These are phyloP conservation scores for Colletotrichum cereale DNA, from an alignment of 2,329 filamentous ascomycete species.

Conservation along the genomic window DNA sequence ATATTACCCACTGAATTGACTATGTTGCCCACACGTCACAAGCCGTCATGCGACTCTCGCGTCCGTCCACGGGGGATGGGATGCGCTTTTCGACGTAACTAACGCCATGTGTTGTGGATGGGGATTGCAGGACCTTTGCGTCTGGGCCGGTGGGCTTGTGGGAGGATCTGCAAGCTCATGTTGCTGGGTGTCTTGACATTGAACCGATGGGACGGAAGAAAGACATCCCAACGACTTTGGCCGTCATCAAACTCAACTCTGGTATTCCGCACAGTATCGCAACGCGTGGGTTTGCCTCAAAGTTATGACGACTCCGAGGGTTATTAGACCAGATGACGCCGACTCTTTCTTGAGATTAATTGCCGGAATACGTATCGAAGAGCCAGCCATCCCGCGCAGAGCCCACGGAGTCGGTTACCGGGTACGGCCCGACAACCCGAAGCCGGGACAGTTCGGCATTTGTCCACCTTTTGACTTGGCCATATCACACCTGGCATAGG, in stretches of 20 bases:
- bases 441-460: background rate
- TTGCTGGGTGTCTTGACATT: background rate
- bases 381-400: background rate
- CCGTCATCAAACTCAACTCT: background rate
- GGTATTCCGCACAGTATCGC: background rate
- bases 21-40: background rate
- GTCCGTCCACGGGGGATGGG: background rate
- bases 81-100: too few species aligned
- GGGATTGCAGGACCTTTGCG: background rate
- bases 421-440: background rate
- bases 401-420: background rate
- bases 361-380: background rate
- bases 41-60: background rate
- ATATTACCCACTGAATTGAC: background rate
- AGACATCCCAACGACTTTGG: background rate
- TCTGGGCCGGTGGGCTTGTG: background rate
- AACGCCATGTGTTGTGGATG: background rate
- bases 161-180: background rate
- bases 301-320: background rate
- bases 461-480: background rate
- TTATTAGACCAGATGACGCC: background rate
- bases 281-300: background rate
- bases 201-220: background rate
- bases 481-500: background rate
- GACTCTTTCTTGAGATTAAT: too few species aligned